These are phyloP conservation scores for Massarina eburnea DNA, from an alignment of 2,329 filamentous ascomycete species.

Conservation along the genomic window DNA sequence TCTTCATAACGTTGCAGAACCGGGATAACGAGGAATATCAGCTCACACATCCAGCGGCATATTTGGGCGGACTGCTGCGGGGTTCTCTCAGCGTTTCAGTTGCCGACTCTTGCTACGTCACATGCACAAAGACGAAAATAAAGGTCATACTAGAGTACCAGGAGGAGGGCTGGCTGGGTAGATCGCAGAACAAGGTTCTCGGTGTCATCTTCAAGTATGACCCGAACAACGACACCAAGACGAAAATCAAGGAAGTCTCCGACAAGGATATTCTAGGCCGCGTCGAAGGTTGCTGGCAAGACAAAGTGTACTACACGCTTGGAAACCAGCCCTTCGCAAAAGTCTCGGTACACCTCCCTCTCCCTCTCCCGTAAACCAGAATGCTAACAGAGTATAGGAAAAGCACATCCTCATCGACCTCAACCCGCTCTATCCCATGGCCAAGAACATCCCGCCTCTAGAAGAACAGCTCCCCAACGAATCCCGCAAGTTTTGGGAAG, in stretches of 20 bases:
- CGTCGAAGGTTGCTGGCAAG: constrained; percentile 84
- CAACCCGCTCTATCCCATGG: constrained; percentile 73
- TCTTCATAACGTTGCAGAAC: constrained; percentile 84
- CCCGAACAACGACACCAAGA: constrained; percentile 79
- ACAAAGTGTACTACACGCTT: constrained; percentile 64
- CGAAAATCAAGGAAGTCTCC: constrained; percentile 79
- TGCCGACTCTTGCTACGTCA: constrained; percentile 84
- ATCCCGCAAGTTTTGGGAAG: constrained; percentile 82
- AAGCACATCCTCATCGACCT: constrained; percentile 83
- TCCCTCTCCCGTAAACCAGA: not conserved
- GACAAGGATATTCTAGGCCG: constrained; percentile 81
- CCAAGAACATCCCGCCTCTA: constrained; percentile 76
- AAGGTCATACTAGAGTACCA: constrained; percentile 92
- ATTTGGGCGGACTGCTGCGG: constrained; percentile 82
- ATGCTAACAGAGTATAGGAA: constrained; percentile 34
- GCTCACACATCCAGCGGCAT: constrained; percentile 90
- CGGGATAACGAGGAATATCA: constrained; percentile 89
- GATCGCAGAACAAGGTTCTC: constrained; percentile 86
- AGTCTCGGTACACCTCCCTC: constrained; percentile 56
- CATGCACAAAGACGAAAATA: constrained; percentile 83
- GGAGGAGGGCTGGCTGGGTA: constrained; percentile 92
- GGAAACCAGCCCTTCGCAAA: constrained; percentile 49
- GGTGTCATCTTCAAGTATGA: constrained; percentile 91
- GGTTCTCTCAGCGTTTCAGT: constrained; percentile 90
- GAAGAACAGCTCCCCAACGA: constrained; percentile 85